Evolutionary conservation across 176 grass and related monocot species (phyloP), one percentile per base, ranked within the genome.

Genomic region (Canna indica): DNA sequence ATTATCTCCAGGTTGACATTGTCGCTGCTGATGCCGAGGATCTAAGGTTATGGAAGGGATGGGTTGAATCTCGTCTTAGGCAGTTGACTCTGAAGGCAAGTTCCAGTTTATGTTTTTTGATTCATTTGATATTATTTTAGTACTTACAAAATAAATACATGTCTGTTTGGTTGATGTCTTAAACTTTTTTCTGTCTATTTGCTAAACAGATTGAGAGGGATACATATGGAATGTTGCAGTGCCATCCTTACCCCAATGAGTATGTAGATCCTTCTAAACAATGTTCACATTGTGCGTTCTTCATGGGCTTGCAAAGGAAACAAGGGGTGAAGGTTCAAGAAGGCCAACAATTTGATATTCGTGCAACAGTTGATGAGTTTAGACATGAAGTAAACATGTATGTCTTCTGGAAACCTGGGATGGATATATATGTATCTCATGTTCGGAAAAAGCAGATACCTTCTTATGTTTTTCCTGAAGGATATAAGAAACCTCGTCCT

Each of bases 311-410:
- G 78, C 81, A 84, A 71, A 81, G 95, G 70, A 99, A 99, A 77
- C 84, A 93, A 82, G 88, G 88, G 24, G 94, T 90, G 24, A 81
- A 85, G 73, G 83, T 90, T 87, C 84, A 90, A 64, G 94, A 92
- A 83, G 95, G 95, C 25, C 95, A 99, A 75, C 89, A 90, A 56
- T 99, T 99, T 68, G 95, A 99, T 87, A 99, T 99, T 62, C 95
- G 95, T 70, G 82, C 80, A 46, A 99, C 95, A 9, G 95, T 99
- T 41, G 95, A 99, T 22, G 95, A 99, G 69, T 99, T 99, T 67
- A 91, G 84, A 66, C 82, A 81, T 65, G 77, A 81, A 17, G 91
- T 99, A 44, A 80, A 80, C 77, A 71, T 81, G 89, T 99, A 93
- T 73, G 67, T 83, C 80, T 93, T 87, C 73, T 99, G 89, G 89